These are phyloP conservation scores for Wickerhamomyces xylosicus DNA, from an alignment of 805 yeast genomes.

Conservation along the genomic window DNA sequence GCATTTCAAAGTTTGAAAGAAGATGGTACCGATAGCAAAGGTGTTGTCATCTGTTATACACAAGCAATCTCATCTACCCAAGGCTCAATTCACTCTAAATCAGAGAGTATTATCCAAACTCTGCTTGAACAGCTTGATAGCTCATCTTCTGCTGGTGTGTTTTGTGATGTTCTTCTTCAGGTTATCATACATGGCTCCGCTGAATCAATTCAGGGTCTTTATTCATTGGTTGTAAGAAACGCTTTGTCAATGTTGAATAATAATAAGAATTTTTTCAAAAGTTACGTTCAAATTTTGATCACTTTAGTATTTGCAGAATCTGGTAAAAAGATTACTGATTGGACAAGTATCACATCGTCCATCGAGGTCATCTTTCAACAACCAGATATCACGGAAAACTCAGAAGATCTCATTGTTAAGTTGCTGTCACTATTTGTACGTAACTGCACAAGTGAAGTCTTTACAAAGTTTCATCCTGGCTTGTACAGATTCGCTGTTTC, in stretches of 20 bases:
- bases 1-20: slow-evolving; percentile 29
- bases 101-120: slow-evolving; percentile 37
- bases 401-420: slow-evolving; percentile 25
- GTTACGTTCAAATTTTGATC: slow-evolving; percentile 26
- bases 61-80: slow-evolving; percentile 69
- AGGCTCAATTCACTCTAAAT: slow-evolving; percentile 66
- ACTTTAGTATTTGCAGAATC: slow-evolving; percentile 57
- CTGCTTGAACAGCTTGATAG: slow-evolving; percentile 25
- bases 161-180: slow-evolving; percentile 48
- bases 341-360: slow-evolving; percentile 28
- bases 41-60: slow-evolving; percentile 52
- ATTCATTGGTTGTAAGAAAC: slow-evolving; percentile 22
- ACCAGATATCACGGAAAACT: neutral
- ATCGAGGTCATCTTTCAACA: slow-evolving; percentile 8
- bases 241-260: slow-evolving; percentile 11
- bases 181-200: slow-evolving; percentile 41
- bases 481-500: slow-evolving; percentile 30
- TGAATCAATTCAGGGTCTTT: slow-evolving; percentile 37
- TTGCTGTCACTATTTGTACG: slow-evolving; percentile 41
- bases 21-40: slow-evolving; percentile 39
- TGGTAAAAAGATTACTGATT: slow-evolving; percentile 49
- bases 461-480: slow-evolving; percentile 36
- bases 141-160: slow-evolving; percentile 27
- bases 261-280: slow-evolving; percentile 7
- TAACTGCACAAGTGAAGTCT: slow-evolving; percentile 38